Evolutionary conservation across 768 basidiomycete species (phyloP), one percentile per base, ranked within the genome.

Genomic region (Lactarius hengduanensis): DNA sequence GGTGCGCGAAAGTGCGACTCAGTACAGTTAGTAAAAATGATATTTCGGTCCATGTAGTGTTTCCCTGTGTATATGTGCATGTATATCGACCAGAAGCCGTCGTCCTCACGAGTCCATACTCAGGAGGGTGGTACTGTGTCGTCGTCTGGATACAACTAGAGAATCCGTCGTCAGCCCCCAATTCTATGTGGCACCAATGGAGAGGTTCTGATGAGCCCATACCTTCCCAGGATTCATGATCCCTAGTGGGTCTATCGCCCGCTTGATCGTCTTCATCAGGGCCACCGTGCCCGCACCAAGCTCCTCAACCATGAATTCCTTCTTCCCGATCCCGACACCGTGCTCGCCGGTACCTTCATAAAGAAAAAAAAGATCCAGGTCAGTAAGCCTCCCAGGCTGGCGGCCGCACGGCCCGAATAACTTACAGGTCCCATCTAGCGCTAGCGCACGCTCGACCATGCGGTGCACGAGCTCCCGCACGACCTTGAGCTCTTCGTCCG

Each of bases 201-300:
- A 41, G 15, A 40, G 40, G 41, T 40, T 15, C 26, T 50, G 10
- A 50, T 2, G 4, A 11, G 8, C 3, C 61, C 76, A n/a, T 30
- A 86, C 89, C 84, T 94, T 94, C 63, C 90, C 92, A 7, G 93
- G 93, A 73, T 95, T 94, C 69, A 94, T 86, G 53, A 96, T 74
- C 38, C 85, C 84, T 30, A 86, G 74, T 0, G 93, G 93, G 73
- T 94, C 93, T 13, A 93, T 75, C 0, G 85, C 80, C 65, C 77
- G 76, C 76, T 96, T 96, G 71, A 96, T 84, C 15, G 81, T 82
- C 77, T 90, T 88, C 93, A 96, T 95, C 30, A 96, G 74, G 58
- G 83, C 82, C 10, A 96, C 89, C 0, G 95, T 96, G 2, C 90
- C 92, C 30, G 80, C 79, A 0, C 95, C 94, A 0, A 97, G 81